Base-by-base conservation (phyloP, 2,329 filamentous ascomycete species). In the Beauveria varroae region DNA sequence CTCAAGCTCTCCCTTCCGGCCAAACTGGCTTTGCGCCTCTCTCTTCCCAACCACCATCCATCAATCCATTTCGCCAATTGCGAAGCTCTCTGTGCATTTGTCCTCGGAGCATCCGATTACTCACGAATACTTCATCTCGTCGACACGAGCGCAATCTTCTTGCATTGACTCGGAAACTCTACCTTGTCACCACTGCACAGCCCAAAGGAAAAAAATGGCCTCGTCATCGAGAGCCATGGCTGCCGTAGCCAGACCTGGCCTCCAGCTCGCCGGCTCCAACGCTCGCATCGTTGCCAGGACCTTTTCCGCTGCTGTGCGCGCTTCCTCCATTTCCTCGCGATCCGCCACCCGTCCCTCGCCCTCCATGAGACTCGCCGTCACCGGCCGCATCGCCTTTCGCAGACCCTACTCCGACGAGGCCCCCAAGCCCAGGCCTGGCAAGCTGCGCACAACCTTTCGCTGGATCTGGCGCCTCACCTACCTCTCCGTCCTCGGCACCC, bases 401-500 rank as follows among this genome's bases (percentile, higher is more conserved):
- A 73, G 79, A 68, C 70, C 73, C 62, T 81, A 81, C 65, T 82
- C 84, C 60, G 81, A 85, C 68, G 77, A 76, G 63, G 73, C 77
- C 30, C 77, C 78, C 58, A 78, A 76, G 69, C 75, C 75, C 68
- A 83, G 79, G 73, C 74, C 78, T 49, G 76, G 79, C 69, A 85
- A 86, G 71, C 87, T 95, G 76, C 78, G 86, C 62, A 79, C 79
- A 61, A 82, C 86, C 66, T 80, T 98, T 72, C 84, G 84, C 73
- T 96, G 89, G 87, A 77, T 87, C 62, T 98, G 91, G 90, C 86
- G 95, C 68, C 72, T 91, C 69, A 90, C 88, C 61, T 92, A 93
- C 73, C 76, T 97, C 65, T 88, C 89, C 60, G 75, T 86, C 63
- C 74, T 95, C 64, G 89, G 82, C 65, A 81, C 87, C 62, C 72